Evolutionary conservation across 371 early-diverging fungal species (phyloP), one percentile per base, ranked within the genome.

Genomic region (Batrachochytrium dendrobatidis): DNA sequence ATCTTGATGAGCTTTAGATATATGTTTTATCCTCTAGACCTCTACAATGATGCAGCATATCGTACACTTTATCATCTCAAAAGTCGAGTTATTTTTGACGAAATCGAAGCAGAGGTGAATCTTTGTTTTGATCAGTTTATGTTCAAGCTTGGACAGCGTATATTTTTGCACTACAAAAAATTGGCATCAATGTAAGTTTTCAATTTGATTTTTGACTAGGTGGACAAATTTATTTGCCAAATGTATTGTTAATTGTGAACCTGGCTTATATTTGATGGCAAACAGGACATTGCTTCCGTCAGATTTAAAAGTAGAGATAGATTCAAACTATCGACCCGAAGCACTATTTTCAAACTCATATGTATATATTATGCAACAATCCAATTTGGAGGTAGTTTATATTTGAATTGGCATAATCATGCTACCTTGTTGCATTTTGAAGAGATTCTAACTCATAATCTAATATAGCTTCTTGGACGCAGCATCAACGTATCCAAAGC

Each of bases 31-130:
- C 72, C 77, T 7, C 66, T 79, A 12, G 70, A 72, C 22, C 62
- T 80, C 25, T 80, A 79, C 68, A 75, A 76, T 46, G 79, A 77
- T 49, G 71, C 78, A 1, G 77, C 68, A 3, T 32, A 45, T 28
- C 54, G 68, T 24, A 62, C 72, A 0, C 60, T 81, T 29, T 33
- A 68, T 45, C 30, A 66, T 2, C 45, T 79, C 28, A 66, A 66
- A 44, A 60, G 67, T 51, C 39, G 56, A 55, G 73, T 66, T 55
- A 64, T 79, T 17, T 79, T 77, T 55, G 72, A 79, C 56, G 79
- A 79, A 44, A 60, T 79, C 20, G 73, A 63, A 22, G 76, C 79
- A 10, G 81, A 81, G 64, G 71, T 71, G 48, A 75, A 74, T 35
- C 61, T 79, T 6, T 74, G 70, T 48, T 73, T 76, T 46, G 79